Conservation (phyloP, 768 basidiomycete genomes). For the Scleroderma bovista region DNA sequence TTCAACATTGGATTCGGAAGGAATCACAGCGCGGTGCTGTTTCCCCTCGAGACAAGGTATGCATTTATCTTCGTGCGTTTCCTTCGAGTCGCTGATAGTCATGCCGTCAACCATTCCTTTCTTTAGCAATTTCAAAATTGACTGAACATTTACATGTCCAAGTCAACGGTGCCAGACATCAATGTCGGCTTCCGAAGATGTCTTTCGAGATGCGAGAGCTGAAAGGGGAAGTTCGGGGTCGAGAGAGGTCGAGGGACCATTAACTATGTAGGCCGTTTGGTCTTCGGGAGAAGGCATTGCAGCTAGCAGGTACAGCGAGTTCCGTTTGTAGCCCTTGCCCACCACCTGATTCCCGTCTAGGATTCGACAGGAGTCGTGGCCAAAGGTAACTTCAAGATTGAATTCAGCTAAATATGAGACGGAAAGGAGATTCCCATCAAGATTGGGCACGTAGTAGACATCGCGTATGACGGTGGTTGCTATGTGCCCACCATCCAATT, state of each 20-base stretch:
- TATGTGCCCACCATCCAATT: neutral
- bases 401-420: conserved; percentile 4
- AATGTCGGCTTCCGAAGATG: neutral
- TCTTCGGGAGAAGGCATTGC: neutral
- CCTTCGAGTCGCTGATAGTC: neutral
- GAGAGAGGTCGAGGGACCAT: neutral
- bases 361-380: neutral
- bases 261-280: neutral
- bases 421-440: conserved; percentile 15
- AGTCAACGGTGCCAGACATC: conserved; percentile 1
- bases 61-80: conserved; percentile 4
- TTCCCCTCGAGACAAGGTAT: conserved; percentile 19
- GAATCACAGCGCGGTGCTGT: conserved; percentile 10
- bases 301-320: conserved; percentile 3
- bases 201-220: neutral
- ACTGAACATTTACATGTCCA: neutral
- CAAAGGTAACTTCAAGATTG: neutral
- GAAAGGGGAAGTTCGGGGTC: neutral
- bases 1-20: conserved; percentile 2
- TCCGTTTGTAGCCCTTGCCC: neutral
- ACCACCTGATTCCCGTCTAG: neutral
- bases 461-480: neutral
- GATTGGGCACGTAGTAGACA: conserved; percentile 12
- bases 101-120: conserved; percentile 6
- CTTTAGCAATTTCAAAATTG: neutral